Conservation (phyloP, 2,329 filamentous ascomycete genomes). For the Sclerotinia sclerotiorum region DNA sequence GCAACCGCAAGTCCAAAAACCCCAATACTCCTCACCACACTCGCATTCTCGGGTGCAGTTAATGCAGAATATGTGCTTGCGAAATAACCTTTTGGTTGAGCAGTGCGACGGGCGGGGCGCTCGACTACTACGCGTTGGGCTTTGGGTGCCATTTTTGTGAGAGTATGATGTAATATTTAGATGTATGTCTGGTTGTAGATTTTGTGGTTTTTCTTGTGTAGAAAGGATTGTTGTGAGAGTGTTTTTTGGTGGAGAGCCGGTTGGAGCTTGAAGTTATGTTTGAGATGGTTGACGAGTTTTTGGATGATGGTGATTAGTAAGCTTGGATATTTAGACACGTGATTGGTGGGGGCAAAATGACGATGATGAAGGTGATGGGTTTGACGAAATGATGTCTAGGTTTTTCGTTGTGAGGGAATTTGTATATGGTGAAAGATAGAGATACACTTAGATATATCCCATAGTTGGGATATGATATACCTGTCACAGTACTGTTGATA, state of each 20-base stretch:
- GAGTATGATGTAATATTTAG: not conserved
- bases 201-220: not conserved
- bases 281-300: slow-evolving; percentile 10
- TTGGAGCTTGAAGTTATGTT: not conserved
- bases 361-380: not conserved
- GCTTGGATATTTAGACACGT: not conserved
- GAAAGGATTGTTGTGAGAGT: not conserved
- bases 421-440: not conserved
- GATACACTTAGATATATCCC: not conserved
- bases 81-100: slow-evolving; percentile 52
- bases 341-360: slow-evolving; percentile 9
- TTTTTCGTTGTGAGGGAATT: not conserved
- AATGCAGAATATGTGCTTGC: slow-evolving; percentile 60
- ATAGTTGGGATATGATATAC: not conserved
- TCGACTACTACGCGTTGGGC: slow-evolving; percentile 48
- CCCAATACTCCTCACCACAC: slow-evolving; percentile 65
- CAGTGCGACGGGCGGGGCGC: slow-evolving; percentile 38
- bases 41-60: slow-evolving; percentile 66
- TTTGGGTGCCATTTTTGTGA: slow-evolving; percentile 61
- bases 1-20: slow-evolving; percentile 67
- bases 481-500: too few species aligned
- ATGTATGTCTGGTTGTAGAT: not conserved
- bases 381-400: not conserved
- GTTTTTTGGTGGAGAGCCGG: not conserved
- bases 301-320: slow-evolving; percentile 20